Evolutionary conservation across 345 rosid species (phyloP).

Genomic region (Salix viminalis): DNA sequence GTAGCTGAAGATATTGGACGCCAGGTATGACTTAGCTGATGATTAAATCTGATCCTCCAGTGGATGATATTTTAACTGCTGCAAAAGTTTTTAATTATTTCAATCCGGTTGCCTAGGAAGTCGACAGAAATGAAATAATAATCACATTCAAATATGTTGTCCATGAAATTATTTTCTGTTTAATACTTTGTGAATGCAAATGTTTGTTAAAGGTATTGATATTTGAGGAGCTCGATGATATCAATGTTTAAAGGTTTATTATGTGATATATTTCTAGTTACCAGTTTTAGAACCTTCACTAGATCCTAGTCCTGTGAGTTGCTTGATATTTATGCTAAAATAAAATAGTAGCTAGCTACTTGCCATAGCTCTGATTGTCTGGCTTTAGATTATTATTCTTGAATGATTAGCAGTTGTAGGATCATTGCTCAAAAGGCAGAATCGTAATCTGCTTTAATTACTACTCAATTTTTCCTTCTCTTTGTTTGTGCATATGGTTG

Average conservation of each 20-base stretch:
- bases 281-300: neutral
- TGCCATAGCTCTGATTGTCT: neutral
- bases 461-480: neutral
- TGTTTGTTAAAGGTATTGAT: too few species aligned
- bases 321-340: neutral
- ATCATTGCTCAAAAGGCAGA: neutral
- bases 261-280: too few species aligned
- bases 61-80: neutral
- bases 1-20: conserved; percentile 97
- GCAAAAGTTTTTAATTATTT: neutral
- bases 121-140: neutral
- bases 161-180: neutral
- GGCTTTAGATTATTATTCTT: neutral
- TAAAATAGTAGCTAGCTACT: neutral
- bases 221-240: too few species aligned
- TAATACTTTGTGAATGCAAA: neutral
- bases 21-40: conserved; percentile 53
- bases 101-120: neutral
- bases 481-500: conserved; percentile 17
- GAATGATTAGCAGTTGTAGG: neutral
- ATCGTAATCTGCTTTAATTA: too few species aligned
- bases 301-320: neutral
- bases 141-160: neutral
- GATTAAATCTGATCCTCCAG: neutral
- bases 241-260: too few species aligned